These are phyloP conservation scores for Saccharomycopsis sp. DNA, from an alignment of 805 yeast genomes.

Conservation along the genomic window DNA sequence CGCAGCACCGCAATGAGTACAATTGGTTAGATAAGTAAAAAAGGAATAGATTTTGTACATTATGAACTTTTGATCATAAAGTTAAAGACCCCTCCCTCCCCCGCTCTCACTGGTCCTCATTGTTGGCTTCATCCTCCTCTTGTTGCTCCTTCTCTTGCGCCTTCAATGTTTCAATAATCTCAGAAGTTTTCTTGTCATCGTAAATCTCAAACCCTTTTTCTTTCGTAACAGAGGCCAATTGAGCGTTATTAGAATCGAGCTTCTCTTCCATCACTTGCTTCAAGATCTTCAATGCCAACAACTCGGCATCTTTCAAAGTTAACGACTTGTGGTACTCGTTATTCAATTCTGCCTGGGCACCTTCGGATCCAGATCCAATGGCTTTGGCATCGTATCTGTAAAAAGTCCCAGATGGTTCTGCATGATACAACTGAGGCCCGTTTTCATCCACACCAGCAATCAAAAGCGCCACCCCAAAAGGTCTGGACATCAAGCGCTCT, in stretches of 20 bases:
- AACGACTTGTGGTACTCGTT: conserved; percentile 92
- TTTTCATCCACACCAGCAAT: conserved; percentile 90
- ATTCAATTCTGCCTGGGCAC: conserved; percentile 96
- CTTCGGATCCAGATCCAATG: conserved; percentile 97
- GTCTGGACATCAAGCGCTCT: conserved; percentile 88
- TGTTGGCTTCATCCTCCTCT: conserved; percentile 2
- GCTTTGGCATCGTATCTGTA: conserved; percentile 98
- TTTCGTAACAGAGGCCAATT: conserved; percentile 84
- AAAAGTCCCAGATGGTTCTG: conserved; percentile 99
- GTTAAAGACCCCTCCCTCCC: no score
- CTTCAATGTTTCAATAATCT: conserved; percentile 67
- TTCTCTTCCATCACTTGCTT: conserved; percentile 99
- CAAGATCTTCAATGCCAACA: conserved; percentile 75
- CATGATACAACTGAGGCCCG: conserved; percentile 94
- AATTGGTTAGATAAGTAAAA: conserved; percentile 19
- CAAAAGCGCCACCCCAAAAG: conserved; percentile 95
- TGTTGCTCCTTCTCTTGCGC: conserved; percentile 50
- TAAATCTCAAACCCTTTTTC: conserved; percentile 82
- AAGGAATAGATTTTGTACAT: no score
- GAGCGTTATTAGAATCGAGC: conserved; percentile 89
- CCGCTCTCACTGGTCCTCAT: no score
- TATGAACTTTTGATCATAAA: no score
- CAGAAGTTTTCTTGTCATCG: conserved; percentile 72
- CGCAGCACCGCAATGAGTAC: conserved; percentile 8
- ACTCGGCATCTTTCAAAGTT: conserved; percentile 88